These are phyloP conservation scores for Lentinula novae-zelandiae DNA, from an alignment of 1,284 basidiomycete genomes.

Conservation along the genomic window DNA sequence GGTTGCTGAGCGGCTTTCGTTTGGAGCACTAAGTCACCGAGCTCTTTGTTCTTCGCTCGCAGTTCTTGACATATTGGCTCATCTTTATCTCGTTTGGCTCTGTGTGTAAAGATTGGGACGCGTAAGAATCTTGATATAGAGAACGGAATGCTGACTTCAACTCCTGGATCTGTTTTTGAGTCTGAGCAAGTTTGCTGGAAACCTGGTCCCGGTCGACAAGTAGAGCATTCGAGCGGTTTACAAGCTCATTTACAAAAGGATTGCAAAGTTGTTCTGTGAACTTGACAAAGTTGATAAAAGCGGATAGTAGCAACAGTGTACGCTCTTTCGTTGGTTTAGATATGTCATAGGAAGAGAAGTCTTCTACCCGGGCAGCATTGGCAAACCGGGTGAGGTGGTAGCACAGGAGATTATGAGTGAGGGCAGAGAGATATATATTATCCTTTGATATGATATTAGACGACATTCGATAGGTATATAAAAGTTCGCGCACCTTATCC, in stretches of 20 bases:
- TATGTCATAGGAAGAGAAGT: slow-evolving; percentile 77
- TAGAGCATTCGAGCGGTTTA: slow-evolving; percentile 53
- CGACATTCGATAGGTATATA: neutral
- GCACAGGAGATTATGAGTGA: slow-evolving; percentile 60
- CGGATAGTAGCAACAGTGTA: slow-evolving; percentile 73
- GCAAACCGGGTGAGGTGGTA: slow-evolving; percentile 73
- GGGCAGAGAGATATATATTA: slow-evolving; percentile 55
- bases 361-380: slow-evolving; percentile 67
- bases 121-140: neutral
- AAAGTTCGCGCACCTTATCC: slow-evolving; percentile 42
- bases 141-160: slow-evolving; percentile 52
- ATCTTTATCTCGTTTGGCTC: slow-evolving; percentile 66
- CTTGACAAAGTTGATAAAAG: slow-evolving; percentile 90
- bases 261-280: slow-evolving; percentile 74
- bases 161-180: slow-evolving; percentile 51
- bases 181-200: slow-evolving; percentile 44
- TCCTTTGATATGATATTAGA: slow-evolving; percentile 27
- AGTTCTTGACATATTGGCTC: slow-evolving; percentile 65
- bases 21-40: slow-evolving; percentile 61
- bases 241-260: slow-evolving; percentile 55
- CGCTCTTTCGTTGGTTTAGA: slow-evolving; percentile 68
- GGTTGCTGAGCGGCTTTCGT: slow-evolving; percentile 64
- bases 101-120: slow-evolving; percentile 23
- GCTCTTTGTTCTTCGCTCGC: slow-evolving; percentile 54
- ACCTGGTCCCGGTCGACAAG: slow-evolving; percentile 55